phyloP scores from a whole-genome alignment of 2,329 filamentous ascomycete genomes.

The Cladosporium phlei region DNA sequence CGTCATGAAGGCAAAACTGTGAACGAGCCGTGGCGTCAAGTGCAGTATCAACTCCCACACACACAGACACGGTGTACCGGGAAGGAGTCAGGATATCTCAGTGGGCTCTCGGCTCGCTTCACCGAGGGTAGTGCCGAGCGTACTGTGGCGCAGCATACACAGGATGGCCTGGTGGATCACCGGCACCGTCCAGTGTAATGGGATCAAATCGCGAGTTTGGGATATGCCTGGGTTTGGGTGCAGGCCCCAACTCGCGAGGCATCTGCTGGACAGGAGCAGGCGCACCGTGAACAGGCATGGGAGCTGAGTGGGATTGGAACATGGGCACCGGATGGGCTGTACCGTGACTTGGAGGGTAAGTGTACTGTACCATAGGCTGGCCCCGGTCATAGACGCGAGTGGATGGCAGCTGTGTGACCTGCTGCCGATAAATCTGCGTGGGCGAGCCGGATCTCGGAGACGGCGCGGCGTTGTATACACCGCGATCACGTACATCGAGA shows the following conservation, averaged over 20 bases:
- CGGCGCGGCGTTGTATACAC: neutral
- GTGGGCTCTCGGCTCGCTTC: neutral
- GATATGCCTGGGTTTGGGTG: neutral
- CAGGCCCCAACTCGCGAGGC: slow-evolving; percentile 9
- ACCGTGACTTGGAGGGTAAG: neutral
- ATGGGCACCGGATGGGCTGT: slow-evolving; percentile 10
- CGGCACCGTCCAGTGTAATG: neutral
- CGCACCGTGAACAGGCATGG: slow-evolving; percentile 29
- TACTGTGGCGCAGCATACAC: neutral
- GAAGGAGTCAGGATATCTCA: too few species aligned
- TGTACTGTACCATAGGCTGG: slow-evolving; percentile 10
- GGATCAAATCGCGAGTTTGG: neutral
- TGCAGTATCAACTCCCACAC: too few species aligned
- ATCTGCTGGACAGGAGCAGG: slow-evolving; percentile 32
- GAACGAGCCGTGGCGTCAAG: too few species aligned
- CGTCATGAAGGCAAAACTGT: too few species aligned
- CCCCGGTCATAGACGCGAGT: neutral
- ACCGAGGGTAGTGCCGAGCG: neutral
- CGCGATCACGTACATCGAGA: neutral
- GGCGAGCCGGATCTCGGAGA: neutral
- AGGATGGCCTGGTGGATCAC: neutral
- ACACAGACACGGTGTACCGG: too few species aligned
- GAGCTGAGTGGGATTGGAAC: slow-evolving; percentile 9
- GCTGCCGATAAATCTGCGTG: neutral
- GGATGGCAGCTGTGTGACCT: neutral